These are phyloP conservation scores for Lizonia empirigonia DNA, from an alignment of 2,329 filamentous ascomycete genomes.

Conservation along the genomic window DNA sequence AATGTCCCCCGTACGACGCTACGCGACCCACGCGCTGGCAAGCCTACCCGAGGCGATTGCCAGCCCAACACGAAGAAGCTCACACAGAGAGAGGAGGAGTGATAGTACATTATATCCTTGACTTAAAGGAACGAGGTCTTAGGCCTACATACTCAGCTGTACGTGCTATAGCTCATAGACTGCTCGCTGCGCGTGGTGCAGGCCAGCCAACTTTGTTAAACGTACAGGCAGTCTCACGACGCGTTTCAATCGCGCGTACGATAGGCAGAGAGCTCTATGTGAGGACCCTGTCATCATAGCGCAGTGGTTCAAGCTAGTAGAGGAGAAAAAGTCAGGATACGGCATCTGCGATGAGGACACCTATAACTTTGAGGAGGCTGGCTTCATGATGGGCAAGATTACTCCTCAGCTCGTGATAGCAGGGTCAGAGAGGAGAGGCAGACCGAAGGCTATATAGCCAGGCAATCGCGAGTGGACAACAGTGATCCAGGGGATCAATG, in stretches of 20 bases:
- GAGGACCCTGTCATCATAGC: not conserved
- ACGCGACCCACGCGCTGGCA: not conserved
- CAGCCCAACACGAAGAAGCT: not conserved
- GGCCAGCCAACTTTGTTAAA: not conserved
- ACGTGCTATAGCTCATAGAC: not conserved
- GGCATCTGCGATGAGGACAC: not conserved
- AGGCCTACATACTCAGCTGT: not conserved
- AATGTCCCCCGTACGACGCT: not conserved
- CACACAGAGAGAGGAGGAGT: too few relatives aligned
- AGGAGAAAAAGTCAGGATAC: not conserved
- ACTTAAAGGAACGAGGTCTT: too few relatives aligned
- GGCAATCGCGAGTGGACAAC: conserved; percentile 7
- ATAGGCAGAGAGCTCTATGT: not conserved
- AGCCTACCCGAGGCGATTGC: not conserved
- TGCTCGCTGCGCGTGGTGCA: not conserved
- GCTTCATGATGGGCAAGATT: conserved; percentile 11
- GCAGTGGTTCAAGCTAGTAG: not conserved
- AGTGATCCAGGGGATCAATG: conserved; percentile 11
- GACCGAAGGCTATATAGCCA: not conserved
- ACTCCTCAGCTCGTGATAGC: not conserved
- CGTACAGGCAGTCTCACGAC: not conserved
- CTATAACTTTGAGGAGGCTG: conserved; percentile 5
- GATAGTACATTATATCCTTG: too few relatives aligned
- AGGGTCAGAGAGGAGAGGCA: conserved; percentile 1
- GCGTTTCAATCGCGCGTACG: not conserved